Base-by-base conservation (phyloP, 2,329 filamentous ascomycete genomes). In the Arachnomyces sp. region DNA sequence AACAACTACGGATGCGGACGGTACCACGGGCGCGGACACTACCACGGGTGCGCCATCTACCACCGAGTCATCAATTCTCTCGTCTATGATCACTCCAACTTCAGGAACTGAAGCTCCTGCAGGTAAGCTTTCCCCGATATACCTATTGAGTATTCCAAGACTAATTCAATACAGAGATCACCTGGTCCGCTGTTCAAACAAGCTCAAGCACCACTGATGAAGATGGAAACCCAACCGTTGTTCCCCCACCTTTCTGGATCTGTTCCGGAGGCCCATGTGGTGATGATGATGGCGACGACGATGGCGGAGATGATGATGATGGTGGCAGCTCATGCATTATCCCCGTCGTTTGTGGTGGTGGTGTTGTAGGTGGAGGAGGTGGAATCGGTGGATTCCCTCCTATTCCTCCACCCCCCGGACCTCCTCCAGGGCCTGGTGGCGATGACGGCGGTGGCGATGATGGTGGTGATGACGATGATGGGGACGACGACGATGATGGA, bases 231-330 rank as follows among this genome's bases (percentile, higher is more conserved):
- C 31, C 13, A 33, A 33, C 31, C 13, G 31, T 33, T 33, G 31
- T 33, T 17, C 31, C 31, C 13, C 31, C 31, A 5, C 31, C 31
- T 5, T 33, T 33, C 31, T 33, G 31, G 31, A 33, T 33, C 31
- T 33, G 31, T 12, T 33, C 31, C 16, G 31, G 31, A 14, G 31
- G 31, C 31, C 31, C 31, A 33, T 33, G 31, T 33, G 31, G 11
- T 33, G 31, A 17, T 11, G 31, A 11, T 17, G 21, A 9, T 5
- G 21, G 9, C 9, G 21, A 25, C 9, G 21, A 25, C 21, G 21
- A 25, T 25, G 21, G 21, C 9, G 21, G 21, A 25, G 31, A 11
- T 17, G 21, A 9, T 5, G 21, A 25, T 25, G 21, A 25, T 25
- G 21, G 9, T 9, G 21, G 9, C 9, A 9, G 21, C 9, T 5